Evolutionary conservation across 2,329 filamentous ascomycete genomes (phyloP).

Genomic region (Penicillium sp.): DNA sequence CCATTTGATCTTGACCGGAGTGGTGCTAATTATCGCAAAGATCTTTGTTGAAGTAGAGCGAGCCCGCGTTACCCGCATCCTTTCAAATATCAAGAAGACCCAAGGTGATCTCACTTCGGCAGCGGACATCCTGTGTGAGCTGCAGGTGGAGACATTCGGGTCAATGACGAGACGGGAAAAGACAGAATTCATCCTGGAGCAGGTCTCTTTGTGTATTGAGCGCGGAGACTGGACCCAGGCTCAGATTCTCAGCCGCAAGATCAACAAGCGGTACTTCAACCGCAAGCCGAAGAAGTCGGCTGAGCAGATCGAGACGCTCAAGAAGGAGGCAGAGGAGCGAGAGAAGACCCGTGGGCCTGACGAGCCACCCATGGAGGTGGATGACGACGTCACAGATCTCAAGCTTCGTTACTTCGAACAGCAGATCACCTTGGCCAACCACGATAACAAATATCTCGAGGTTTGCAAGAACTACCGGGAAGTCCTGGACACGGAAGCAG

Average conservation of each 20-base stretch:
- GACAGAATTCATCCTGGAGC: conserved; percentile 96
- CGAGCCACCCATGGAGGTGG: conserved; percentile 68
- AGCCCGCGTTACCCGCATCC: conserved; percentile 87
- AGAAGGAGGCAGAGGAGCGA: conserved; percentile 73
- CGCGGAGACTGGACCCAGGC: conserved; percentile 96
- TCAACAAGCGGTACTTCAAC: conserved; percentile 88
- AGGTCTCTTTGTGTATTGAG: conserved; percentile 92
- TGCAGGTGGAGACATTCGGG: conserved; percentile 98
- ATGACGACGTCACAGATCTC: conserved; percentile 91
- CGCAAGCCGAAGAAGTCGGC: conserved; percentile 87
- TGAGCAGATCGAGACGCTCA: conserved; percentile 86
- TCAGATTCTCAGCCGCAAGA: conserved; percentile 89
- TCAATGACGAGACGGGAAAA: conserved; percentile 97
- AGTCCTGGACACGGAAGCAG: conserved; percentile 91
- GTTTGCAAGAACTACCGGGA: conserved; percentile 98
- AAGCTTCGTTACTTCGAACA: conserved; percentile 97
- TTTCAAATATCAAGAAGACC: conserved; percentile 96
- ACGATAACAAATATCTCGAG: conserved; percentile 95
- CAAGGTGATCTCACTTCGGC: conserved; percentile 90
- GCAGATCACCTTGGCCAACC: conserved; percentile 91
- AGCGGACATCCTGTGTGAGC: conserved; percentile 89
- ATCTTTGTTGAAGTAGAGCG: conserved; percentile 99
- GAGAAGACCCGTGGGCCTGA: conserved; percentile 78
- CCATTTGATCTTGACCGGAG: background rate
- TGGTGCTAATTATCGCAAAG: conserved; percentile 39